These are phyloP conservation scores for Pythium brassicae DNA, from an alignment of 352 stramenopile species.

Conservation along the genomic window DNA sequence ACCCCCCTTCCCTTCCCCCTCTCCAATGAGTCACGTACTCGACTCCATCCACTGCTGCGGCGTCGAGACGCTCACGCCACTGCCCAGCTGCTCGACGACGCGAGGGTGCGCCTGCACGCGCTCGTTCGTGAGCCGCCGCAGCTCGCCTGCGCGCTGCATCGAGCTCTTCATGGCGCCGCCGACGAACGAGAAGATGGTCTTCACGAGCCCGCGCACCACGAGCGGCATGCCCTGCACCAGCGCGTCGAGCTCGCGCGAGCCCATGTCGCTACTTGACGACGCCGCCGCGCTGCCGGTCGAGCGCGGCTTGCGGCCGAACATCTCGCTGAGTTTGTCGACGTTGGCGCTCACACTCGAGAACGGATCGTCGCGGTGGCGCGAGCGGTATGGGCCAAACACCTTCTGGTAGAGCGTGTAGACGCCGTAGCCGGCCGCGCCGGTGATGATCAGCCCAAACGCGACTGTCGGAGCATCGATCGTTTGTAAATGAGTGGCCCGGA, in stretches of 20 bases:
- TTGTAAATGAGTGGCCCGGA: not conserved
- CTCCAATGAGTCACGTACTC: too few relatives aligned
- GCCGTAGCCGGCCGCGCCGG: slow-evolving; percentile 58
- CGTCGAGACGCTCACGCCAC: slow-evolving; percentile 39
- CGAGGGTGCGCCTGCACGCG: slow-evolving; percentile 43
- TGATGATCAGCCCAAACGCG: slow-evolving; percentile 66
- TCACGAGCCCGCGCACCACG: slow-evolving; percentile 54
- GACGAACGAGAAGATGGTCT: slow-evolving; percentile 64
- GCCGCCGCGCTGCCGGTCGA: not conserved
- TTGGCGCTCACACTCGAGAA: slow-evolving; percentile 40
- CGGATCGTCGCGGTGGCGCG: slow-evolving; percentile 22
- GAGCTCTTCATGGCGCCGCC: slow-evolving; percentile 56
- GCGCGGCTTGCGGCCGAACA: slow-evolving; percentile 33
- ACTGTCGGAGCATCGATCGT: slow-evolving; percentile 21
- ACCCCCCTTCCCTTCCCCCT: too few relatives aligned
- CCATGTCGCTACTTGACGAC: not conserved
- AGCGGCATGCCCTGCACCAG: slow-evolving; percentile 56
- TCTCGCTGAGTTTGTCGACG: slow-evolving; percentile 40
- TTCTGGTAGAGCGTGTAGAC: slow-evolving; percentile 71
- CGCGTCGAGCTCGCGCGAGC: slow-evolving; percentile 40
- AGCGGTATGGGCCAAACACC: slow-evolving; percentile 48
- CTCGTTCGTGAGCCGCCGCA: slow-evolving; percentile 49
- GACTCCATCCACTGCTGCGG: slow-evolving; percentile 74
- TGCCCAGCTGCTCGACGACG: slow-evolving; percentile 48
- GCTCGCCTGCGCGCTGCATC: slow-evolving; percentile 53